Evolutionary conservation across 495 filamentous ascomycete species (phyloP), one percentile per base, ranked within the genome.

Genomic region (Thozetella sp.): DNA sequence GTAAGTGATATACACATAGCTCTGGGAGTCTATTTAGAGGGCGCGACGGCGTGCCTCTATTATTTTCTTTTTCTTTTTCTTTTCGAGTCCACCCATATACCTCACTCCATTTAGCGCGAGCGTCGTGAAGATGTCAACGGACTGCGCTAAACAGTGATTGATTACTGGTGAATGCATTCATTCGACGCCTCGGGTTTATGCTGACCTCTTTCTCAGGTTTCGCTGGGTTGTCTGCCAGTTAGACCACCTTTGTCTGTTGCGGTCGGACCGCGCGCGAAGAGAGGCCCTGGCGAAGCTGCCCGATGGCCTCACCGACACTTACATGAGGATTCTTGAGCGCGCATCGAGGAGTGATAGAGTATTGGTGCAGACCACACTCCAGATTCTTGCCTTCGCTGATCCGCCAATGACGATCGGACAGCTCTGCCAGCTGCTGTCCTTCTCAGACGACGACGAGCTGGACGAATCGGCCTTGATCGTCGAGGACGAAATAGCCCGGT

Each of bases 341-440:
- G 66, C 75, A 12, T 63, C 51, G 17, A 19, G 45, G 13, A 45
- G 57, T 22, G 60, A 66, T 25, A 58, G 59, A 25, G 43, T 25
- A 25, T 51, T 75, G 27, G 67, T 69, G 3, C 60, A 65, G 25
- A 63, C 54, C 3, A 53, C 58, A 19, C 63, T 77, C 4, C 58
- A 66, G 2, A 67, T 69, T 61, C 56, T 68, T 10, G 61, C 68
- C 11, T 58, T 59, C 27, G 34, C 30, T 1, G 22, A 19, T 0
- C 19, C 25, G 0, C n/a, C 22, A 34, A 40, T 71, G 2, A n/a
- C 24, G 0, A 62, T 60, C 1, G 10, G 45, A n/a, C 57, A 56
- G 12, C 57, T 75, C 1, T 63, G 67, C 23, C 56, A 73, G 58
- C 57, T 63, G 0, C 10, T 75, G 12, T 65, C 67, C 10, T n/a